Evolutionary conservation across 768 basidiomycete genomes (phyloP).

Genomic region (Lenzites betulinus): DNA sequence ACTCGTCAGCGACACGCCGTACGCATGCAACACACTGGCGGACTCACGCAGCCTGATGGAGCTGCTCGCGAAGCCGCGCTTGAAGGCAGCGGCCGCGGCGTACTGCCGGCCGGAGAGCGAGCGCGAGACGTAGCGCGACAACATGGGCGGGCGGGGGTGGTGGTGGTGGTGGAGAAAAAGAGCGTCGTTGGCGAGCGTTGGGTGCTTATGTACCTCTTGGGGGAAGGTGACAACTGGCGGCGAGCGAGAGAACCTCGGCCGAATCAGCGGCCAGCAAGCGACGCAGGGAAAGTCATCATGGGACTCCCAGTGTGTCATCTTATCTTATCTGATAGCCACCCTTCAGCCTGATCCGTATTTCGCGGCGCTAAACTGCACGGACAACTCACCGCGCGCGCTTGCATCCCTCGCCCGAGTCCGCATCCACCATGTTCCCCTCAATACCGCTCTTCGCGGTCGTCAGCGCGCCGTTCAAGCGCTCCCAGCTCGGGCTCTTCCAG

Average conservation of each 20-base stretch:
- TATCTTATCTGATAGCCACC: constrained; percentile 22
- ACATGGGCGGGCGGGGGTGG: constrained; percentile 11
- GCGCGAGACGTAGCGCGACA: constrained; percentile 20
- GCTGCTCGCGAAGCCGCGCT: constrained; percentile 26
- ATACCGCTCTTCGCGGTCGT: constrained; percentile 34
- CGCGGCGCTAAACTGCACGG: background rate
- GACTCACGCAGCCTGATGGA: constrained; percentile 25
- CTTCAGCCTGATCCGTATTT: background rate
- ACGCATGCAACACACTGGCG: too few relatives aligned
- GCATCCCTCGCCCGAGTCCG: background rate
- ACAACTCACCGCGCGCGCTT: background rate
- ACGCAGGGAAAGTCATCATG: background rate
- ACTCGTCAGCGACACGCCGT: too few relatives aligned
- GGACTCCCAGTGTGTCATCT: constrained; percentile 11
- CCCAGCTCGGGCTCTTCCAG: constrained; percentile 81
- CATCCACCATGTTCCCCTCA: constrained; percentile 38
- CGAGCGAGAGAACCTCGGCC: constrained; percentile 21
- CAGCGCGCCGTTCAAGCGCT: constrained; percentile 77
- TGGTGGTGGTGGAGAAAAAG: background rate
- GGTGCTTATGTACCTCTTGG: constrained; percentile 12
- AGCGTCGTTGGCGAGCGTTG: background rate
- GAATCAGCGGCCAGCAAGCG: constrained; percentile 15
- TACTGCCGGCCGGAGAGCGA: constrained; percentile 17
- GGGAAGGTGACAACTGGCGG: background rate
- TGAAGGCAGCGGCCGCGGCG: background rate